A percentile compares a stretch with the other conserved stretches of the same genome.
Evolutionary conservation across 495 filamentous ascomycete species (phyloP).

Genomic region (Neurospora sp.): DNA sequence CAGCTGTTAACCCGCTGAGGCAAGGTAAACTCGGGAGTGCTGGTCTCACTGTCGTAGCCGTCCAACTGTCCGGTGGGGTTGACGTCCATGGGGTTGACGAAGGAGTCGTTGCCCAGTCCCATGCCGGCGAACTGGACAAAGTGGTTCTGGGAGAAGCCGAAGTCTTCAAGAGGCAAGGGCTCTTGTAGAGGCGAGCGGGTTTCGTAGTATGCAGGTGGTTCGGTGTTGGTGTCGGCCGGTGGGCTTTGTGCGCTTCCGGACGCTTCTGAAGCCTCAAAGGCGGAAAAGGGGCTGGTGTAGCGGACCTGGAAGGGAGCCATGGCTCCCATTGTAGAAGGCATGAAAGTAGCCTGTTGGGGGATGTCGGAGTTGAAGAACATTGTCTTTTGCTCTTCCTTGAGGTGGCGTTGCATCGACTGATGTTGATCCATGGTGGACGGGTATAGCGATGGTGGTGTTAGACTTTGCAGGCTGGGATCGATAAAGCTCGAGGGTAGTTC

Average conservation of each 20-base stretch:
- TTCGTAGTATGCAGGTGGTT: conserved; percentile 25
- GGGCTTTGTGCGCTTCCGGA: conserved; percentile 29
- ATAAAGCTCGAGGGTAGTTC: conserved; percentile 1
- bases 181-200: conserved; percentile 21
- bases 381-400: conserved; percentile 18
- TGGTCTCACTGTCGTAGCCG: conserved; percentile 21
- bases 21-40: conserved; percentile 8
- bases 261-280: conserved; percentile 24
- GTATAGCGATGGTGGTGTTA: background rate
- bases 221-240: conserved; percentile 21
- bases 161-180: conserved; percentile 8
- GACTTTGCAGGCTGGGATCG: conserved; percentile 15
- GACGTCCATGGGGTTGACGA: conserved; percentile 30
- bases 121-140: conserved; percentile 19
- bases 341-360: conserved; percentile 3
- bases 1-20: conserved; percentile 6
- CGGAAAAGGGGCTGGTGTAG: conserved; percentile 25
- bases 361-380: conserved; percentile 15
- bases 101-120: conserved; percentile 17
- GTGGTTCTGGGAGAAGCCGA: conserved; percentile 8
- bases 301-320: conserved; percentile 14
- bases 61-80: conserved; percentile 24
- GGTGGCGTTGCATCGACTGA: conserved; percentile 17
- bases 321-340: conserved; percentile 7
- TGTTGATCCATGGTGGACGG: conserved; percentile 4